Evolutionary conservation across 176 grass and related monocot genomes (phyloP), one percentile per base, ranked within the genome.

Genomic region (Bothriochloa decipiens): DNA sequence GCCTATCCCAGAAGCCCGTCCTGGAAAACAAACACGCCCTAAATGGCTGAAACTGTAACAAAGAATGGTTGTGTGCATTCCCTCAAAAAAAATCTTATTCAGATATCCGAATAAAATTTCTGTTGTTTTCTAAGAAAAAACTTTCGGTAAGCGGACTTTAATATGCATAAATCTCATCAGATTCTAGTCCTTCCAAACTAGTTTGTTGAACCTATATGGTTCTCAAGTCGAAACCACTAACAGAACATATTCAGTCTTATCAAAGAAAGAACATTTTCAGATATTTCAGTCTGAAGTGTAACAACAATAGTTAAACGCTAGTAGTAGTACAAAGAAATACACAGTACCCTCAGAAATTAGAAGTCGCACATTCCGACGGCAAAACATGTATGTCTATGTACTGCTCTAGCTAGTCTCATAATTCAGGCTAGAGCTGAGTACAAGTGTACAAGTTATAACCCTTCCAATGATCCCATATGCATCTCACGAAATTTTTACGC

Each of bases 241-340:
- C 32, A n/a, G 22, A 55, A 75, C 77, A 67, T 16, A 41, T 28
- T 65, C 28, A 40, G 67, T 43, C 39, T 43, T 55, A 18, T 43
- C 1, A 70, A 23, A 70, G 12, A 14, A 11, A 14, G 18, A 65
- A 74, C 77, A 74, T 10, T 39, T 40, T 73, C n/a, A 73, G 68
- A 80, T 53, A 57, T 70, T 79, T 40, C 58, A 20, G 11, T 33
- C 4, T 7, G 42, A 81, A 57, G 3, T 33, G 23, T 81, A 86
- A 66, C 32, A 74, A 28, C 68, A 85, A 58, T 37, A 32, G 50
- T 42, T 66, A 81, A 75, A 70, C 27, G 47, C 78, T 57, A 76
- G 10, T 84, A 70, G 61, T 39, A 79, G 60, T 81, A 75, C 45
- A 81, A 74, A 47, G 75, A 50, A 87, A 87, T 40, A 40, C 42